A percentile compares a stretch with the other conserved stretches of the same genome.
Conservation (phyloP, 2,329 filamentous ascomycete species). For the Ampelomyces quisqualis region DNA sequence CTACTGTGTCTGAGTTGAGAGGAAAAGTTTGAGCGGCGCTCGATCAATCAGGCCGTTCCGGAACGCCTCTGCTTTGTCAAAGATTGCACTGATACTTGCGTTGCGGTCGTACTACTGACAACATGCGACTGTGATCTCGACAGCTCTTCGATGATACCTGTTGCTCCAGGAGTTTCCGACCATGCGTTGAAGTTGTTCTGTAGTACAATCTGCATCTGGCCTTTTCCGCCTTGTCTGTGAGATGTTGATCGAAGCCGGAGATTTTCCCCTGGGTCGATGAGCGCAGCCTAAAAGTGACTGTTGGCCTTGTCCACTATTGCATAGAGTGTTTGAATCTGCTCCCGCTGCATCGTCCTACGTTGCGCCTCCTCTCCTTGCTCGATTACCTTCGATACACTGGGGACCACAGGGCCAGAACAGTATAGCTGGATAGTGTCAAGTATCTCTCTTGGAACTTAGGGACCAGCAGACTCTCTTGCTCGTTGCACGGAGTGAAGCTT, state of each 20-base stretch:
- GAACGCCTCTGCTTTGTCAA: not conserved
- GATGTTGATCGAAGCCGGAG: not conserved
- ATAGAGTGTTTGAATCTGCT: slow-evolving; percentile 21
- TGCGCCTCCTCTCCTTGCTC: not conserved
- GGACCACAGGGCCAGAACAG: slow-evolving; percentile 14
- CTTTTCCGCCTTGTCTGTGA: slow-evolving; percentile 17
- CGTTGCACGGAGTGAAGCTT: slow-evolving; percentile 33
- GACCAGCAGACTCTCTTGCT: slow-evolving; percentile 6
- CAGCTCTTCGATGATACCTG: slow-evolving; percentile 17
- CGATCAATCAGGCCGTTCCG: no score
- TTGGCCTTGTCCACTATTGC: slow-evolving; percentile 4
- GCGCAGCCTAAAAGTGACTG: slow-evolving; percentile 10
- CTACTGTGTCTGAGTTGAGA: slow-evolving; percentile 75
- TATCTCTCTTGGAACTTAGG: slow-evolving; percentile 34
- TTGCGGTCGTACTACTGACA: not conserved
- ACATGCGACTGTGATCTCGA: not conserved
- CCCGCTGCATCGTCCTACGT: slow-evolving; percentile 15
- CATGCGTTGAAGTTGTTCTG: not conserved
- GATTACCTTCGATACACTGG: not conserved
- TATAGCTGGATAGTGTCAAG: slow-evolving; percentile 24
- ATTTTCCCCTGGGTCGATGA: slow-evolving; percentile 4
- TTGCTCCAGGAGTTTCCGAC: slow-evolving; percentile 10
- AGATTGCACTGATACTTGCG: no score
- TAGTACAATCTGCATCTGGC: slow-evolving; percentile 21
- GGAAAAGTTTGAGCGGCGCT: slow-evolving; percentile 2